A percentile compares a stretch with the other conserved stretches of the same genome.
Conservation (phyloP, 2,329 filamentous ascomycete genomes). For the Diaporthe eres region DNA sequence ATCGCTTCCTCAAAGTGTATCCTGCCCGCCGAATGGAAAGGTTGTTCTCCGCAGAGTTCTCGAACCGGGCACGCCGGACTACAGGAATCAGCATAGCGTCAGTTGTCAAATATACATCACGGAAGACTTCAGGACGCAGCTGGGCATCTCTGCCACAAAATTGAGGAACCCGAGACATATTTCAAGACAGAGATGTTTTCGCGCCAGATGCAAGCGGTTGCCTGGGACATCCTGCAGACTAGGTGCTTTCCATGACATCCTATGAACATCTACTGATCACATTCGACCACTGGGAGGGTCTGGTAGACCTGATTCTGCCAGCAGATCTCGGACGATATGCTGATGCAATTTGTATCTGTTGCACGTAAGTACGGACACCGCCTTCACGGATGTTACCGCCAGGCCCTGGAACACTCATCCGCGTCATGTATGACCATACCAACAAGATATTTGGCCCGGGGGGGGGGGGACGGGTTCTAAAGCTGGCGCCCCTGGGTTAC, state of each 20-base stretch:
- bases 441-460: no score
- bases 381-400: no score
- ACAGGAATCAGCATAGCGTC: accelerated
- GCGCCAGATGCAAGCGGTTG: neutral
- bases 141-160: neutral
- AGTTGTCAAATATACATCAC: accelerated
- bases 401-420: no score
- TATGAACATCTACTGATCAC: neutral
- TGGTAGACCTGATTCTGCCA: neutral
- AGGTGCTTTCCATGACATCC: neutral
- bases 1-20: neutral
- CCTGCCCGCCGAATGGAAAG: neutral
- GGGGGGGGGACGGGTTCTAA: no score
- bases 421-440: no score
- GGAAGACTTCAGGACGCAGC: neutral
- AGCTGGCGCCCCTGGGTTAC: no score
- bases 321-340: no score
- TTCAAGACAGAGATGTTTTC: accelerated
- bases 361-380: no score
- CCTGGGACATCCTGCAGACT: neutral
- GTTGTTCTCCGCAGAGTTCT: neutral
- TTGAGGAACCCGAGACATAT: neutral
- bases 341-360: no score
- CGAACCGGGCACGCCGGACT: accelerated
- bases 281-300: neutral